A percentile compares a stretch with the other conserved stretches of the same genome.
Evolutionary conservation across 108 stramenopile species (phyloP).

Genomic region (Nitzschia inconspicua): DNA sequence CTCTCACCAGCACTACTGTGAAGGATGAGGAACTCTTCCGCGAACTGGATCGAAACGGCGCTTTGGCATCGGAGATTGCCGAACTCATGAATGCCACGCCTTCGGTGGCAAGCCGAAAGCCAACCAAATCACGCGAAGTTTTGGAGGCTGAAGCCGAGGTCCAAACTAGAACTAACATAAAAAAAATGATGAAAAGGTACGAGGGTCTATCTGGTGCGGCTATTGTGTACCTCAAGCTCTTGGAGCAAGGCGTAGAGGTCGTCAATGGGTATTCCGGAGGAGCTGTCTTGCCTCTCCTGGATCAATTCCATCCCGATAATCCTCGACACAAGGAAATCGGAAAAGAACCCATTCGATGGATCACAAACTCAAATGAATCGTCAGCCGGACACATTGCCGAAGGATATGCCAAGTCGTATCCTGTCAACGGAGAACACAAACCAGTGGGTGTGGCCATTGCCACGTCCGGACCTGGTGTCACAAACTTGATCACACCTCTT

Average conservation of each 20-base stretch:
- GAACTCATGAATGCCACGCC: slow-evolving; percentile 6
- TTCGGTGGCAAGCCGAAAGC: background rate
- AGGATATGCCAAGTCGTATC: slow-evolving; percentile 82
- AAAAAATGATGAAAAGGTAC: slow-evolving; percentile 42
- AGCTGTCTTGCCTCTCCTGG: slow-evolving; percentile 85
- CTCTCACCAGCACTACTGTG: slow-evolving; percentile 10
- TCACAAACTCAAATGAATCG: slow-evolving; percentile 87
- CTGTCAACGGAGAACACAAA: slow-evolving; percentile 48
- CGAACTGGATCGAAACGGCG: slow-evolving; percentile 11
- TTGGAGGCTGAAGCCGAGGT: slow-evolving; percentile 25
- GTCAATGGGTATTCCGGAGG: slow-evolving; percentile 93
- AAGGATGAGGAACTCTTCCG: slow-evolving; percentile 13
- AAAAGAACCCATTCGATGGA: slow-evolving; percentile 71
- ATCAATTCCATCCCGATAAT: slow-evolving; percentile 82
- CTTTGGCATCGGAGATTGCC: slow-evolving; percentile 5
- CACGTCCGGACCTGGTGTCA: slow-evolving; percentile 92
- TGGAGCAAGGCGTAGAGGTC: slow-evolving; percentile 73
- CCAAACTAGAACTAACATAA: slow-evolving; percentile 19
- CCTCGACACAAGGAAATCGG: slow-evolving; percentile 60
- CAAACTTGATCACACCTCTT: slow-evolving; percentile 87
- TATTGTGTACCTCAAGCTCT: slow-evolving; percentile 81
- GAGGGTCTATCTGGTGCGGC: slow-evolving; percentile 76
- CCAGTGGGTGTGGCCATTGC: slow-evolving; percentile 87
- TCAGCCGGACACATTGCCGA: slow-evolving; percentile 87
- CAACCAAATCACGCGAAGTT: slow-evolving; percentile 3